Percentiles rank a stretch among this genome's conserved stretches.
These are phyloP conservation scores for Apiospora phragmitis DNA, from an alignment of 2,329 filamentous ascomycete genomes.

Conservation along the genomic window DNA sequence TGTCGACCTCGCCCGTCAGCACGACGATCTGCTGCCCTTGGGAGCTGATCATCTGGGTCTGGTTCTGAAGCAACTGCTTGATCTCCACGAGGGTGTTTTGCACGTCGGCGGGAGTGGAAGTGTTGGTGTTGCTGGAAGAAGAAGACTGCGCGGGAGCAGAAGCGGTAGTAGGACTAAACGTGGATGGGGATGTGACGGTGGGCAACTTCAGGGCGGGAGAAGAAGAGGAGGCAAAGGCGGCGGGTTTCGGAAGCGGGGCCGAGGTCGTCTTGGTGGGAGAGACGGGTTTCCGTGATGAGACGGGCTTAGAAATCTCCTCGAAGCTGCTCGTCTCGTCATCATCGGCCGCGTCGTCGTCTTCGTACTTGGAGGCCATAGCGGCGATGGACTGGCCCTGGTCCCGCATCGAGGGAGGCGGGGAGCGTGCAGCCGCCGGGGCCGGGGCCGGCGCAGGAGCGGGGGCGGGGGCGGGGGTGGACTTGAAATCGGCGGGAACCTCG, in stretches of 20 bases:
- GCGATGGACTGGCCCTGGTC: constrained; percentile 88
- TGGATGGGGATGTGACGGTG: constrained; percentile 31
- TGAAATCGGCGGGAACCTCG: constrained; percentile 72
- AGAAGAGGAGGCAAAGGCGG: constrained; percentile 39
- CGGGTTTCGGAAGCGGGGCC: constrained; percentile 41
- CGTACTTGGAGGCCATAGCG: constrained; percentile 81
- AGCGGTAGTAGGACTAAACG: constrained; percentile 34
- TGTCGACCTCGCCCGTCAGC: constrained; percentile 73
- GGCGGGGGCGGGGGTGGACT: constrained; percentile 49
- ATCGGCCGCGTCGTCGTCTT: constrained; percentile 65
- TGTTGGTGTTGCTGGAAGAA: constrained; percentile 26
- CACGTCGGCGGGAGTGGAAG: constrained; percentile 47
- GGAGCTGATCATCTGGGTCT: constrained; percentile 74
- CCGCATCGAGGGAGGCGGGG: constrained; percentile 68
- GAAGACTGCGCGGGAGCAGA: constrained; percentile 22
- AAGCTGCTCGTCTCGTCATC: constrained; percentile 76
- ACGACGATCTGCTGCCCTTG: constrained; percentile 71
- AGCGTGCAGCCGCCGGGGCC: constrained; percentile 48
- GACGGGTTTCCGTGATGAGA: constrained; percentile 60
- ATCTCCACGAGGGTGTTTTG: constrained; percentile 73
- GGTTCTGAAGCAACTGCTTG: constrained; percentile 73
- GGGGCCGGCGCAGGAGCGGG: constrained; percentile 48
- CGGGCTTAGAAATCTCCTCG: constrained; percentile 78
- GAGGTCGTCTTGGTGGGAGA: constrained; percentile 35
- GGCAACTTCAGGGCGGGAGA: constrained; percentile 38